Base-by-base conservation (phyloP, 2,329 filamentous ascomycete species). In the Phialophora macrospora region DNA sequence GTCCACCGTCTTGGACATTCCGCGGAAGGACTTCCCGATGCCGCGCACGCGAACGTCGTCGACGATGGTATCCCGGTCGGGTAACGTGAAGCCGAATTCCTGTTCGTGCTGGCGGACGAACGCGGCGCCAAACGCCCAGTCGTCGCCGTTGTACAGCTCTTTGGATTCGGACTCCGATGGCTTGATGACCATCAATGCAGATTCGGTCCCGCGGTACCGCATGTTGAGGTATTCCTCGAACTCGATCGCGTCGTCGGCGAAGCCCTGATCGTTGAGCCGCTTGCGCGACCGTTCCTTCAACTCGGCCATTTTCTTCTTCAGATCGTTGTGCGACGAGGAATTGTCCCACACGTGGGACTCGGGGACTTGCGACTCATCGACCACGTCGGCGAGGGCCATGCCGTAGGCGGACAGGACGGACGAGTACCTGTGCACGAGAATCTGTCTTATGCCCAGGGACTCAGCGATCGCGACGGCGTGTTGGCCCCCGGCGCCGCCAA, bases 141-240 rank as follows among this genome's bases (percentile, higher is more conserved):
- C 85, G 62, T 91, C 86, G 6, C 87, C 88, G 26, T 77, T 81
- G 69, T 85, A 90, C 14, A 84, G 80, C 46, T 84, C 82, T 65
- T 86, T 79, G 0, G 83, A 83, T 63, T 91, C 88, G 58, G 87
- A 84, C 44, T 83, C 79, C 2, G 78, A 84, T 0, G 93, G 92
- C 76, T 90, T 92, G 69, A 95, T 80, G 55, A 96, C 87, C 93
- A 97, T 97, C 49, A 97, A 83, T 0, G 93, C 91, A 7, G 92
- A 96, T 75, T 97, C 93, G 0, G 93, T 97, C 11, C 93, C 93
- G 41, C 92, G 87, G 74, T 97, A 97, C 64, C 93, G 84, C 89
- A 97, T 93, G 75, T 97, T 97, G 63, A 98, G 85, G 74, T 97
- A 97, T 75, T 96, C 91, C 75, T 97, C 93, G 73, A 94, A 96